Percentiles rank a stretch among this genome's conserved stretches.
Conservation (phyloP, 495 filamentous ascomycete species). For the Podospora conica region DNA sequence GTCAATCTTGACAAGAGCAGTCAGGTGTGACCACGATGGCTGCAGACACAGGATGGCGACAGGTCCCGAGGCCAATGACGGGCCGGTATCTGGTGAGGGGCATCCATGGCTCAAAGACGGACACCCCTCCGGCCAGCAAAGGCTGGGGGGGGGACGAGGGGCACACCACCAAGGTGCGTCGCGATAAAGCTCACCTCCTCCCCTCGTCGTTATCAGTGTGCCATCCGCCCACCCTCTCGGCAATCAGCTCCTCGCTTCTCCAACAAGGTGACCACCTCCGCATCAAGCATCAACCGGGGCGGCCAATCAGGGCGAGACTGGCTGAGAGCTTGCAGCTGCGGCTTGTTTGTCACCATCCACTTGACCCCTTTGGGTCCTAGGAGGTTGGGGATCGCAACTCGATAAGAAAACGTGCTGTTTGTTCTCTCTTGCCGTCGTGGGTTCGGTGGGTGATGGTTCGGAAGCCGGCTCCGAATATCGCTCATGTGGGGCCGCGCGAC, state of each 20-base stretch:
- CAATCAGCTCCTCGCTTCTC: background rate
- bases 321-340: background rate
- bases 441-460: background rate
- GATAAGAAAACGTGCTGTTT: background rate
- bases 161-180: background rate
- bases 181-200: background rate
- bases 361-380: background rate
- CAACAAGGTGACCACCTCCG: background rate
- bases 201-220: conserved; percentile 1
- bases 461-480: background rate
- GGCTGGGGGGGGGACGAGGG: background rate
- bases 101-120: background rate
- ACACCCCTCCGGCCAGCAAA: background rate
- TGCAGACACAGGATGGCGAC: conserved; percentile 9
- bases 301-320: background rate
- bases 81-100: background rate
- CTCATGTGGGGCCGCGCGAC: no score
- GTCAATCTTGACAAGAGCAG: conserved; percentile 1
- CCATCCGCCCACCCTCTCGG: background rate
- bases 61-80: conserved; percentile 4
- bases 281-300: background rate
- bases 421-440: background rate
- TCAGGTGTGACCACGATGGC: background rate
- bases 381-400: conserved; percentile 2
- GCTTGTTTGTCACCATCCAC: background rate